Evolutionary conservation across 1,139 yeast genomes (phyloP), one percentile per base, ranked within the genome.

Genomic region (Zygosaccharomyces pseudobailii): DNA sequence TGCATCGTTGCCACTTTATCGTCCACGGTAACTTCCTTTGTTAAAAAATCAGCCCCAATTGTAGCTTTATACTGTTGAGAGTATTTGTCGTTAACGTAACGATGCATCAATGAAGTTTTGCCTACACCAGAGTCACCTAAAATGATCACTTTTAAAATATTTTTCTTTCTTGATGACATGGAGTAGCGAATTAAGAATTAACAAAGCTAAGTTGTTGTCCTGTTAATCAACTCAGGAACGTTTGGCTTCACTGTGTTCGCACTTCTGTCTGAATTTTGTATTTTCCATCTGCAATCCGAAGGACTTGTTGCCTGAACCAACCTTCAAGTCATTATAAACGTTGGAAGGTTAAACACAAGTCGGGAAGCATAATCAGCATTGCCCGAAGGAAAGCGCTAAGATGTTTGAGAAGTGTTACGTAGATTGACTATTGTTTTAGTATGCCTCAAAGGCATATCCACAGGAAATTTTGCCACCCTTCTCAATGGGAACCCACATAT

Each of bases 41-140:
- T 92, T 54, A 90, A 75, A 64, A 92, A 92, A 67, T 92, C 98
- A 3, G 97, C 98, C 6, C 98, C 98, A 57, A 92, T 92, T 20
- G 98, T 92, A 25, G 98, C 97, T 66, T 92, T 92, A 70, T 92
- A 92, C 66, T 92, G 97, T 57, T 90, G 94, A 42, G 92, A 83
- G 70, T 92, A 92, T 74, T 90, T 92, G 65, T 87, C 89, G 70
- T 89, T 89, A 57, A 92, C 97, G 70, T 89, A 92, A 67, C 92
- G 96, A 67, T 90, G 96, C 79, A 92, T 90, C 60, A 92, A 74
- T 4, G 97, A 89, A 23, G 98, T 92, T 73, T 92, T 92, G 23
- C 98, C 98, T 44, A 92, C 98, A 44, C 97, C 98, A 4, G 96
- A 87, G 68, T 92, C 98, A 37, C 98, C 98, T 50, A 92, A 76